Conservation (phyloP, 495 filamentous ascomycete species). For the Tetracladium marchalianum region DNA sequence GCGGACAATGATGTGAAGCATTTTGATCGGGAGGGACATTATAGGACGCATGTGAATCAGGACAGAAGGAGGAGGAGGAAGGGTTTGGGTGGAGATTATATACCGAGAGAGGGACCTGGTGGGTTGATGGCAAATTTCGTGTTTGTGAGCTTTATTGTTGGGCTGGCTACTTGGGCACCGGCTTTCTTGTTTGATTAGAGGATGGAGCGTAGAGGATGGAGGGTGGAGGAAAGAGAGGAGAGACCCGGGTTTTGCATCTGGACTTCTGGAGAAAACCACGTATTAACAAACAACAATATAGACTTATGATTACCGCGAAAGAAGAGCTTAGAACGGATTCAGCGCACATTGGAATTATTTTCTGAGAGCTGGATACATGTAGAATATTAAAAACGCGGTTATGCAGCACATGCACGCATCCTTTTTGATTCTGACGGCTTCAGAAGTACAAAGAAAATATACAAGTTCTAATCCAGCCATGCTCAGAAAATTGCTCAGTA, state of each 20-base stretch:
- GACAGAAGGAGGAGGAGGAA: constrained; percentile 39
- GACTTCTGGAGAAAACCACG: not conserved
- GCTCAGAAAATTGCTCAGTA: too few relatives aligned
- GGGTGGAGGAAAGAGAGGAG: constrained; percentile 1
- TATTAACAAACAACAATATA: too few relatives aligned
- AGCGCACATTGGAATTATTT: too few relatives aligned
- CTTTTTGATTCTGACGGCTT: too few relatives aligned
- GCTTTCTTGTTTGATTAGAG: constrained; percentile 19
- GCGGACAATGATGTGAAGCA: constrained; percentile 37
- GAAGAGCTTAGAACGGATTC: too few relatives aligned
- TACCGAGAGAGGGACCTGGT: constrained; percentile 1
- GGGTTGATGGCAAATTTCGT: constrained; percentile 30
- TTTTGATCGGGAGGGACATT: constrained; percentile 60
- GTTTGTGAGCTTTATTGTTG: constrained; percentile 26
- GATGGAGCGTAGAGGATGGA: constrained; percentile 10
- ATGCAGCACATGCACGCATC: too few relatives aligned
- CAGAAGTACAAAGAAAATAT: too few relatives aligned
- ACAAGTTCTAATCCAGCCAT: too few relatives aligned
- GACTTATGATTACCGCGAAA: too few relatives aligned
- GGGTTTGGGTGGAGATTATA: constrained; percentile 11
- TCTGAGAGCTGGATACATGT: too few relatives aligned
- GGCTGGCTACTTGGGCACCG: constrained; percentile 27
- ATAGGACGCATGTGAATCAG: constrained; percentile 48
- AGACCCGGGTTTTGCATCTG: not conserved
- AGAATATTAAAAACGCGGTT: too few relatives aligned